phyloP scores from a whole-genome alignment of 164 flowering plant species.

The Dillenia turbinata region DNA sequence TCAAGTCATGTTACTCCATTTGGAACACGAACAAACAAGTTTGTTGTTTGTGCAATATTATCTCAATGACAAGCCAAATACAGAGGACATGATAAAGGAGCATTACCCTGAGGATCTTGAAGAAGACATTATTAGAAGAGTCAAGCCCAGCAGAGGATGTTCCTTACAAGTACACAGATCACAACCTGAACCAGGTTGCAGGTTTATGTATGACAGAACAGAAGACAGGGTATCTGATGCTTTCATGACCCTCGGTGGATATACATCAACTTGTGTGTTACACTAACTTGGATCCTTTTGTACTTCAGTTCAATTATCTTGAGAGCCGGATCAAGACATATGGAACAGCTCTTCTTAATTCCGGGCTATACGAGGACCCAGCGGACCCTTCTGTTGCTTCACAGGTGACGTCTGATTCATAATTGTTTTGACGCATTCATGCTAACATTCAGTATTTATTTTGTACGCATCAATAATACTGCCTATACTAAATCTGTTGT shows the following conservation, averaged over 20 bases:
- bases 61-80: constrained; percentile 30
- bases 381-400: constrained; percentile 88
- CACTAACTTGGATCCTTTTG: constrained; percentile 12
- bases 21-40: constrained; percentile 66
- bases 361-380: constrained; percentile 62
- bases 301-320: constrained; percentile 62
- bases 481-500: constrained; percentile 10
- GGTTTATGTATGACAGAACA: constrained; percentile 85
- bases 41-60: constrained; percentile 53
- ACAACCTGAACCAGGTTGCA: constrained; percentile 62
- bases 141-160: constrained; percentile 53
- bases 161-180: constrained; percentile 57
- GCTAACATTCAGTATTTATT: not conserved
- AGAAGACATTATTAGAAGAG: constrained; percentile 77
- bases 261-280: not conserved
- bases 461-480: not conserved
- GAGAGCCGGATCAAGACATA: constrained; percentile 59
- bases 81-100: constrained; percentile 28
- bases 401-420: constrained; percentile 43
- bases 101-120: constrained; percentile 35
- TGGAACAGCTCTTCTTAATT: constrained; percentile 43
- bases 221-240: constrained; percentile 71
- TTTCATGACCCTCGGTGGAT: not conserved
- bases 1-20: constrained; percentile 68
- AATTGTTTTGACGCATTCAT: not conserved